Base-by-base conservation (phyloP, 2,329 filamentous ascomycete genomes). In the Alternaria sp. region DNA sequence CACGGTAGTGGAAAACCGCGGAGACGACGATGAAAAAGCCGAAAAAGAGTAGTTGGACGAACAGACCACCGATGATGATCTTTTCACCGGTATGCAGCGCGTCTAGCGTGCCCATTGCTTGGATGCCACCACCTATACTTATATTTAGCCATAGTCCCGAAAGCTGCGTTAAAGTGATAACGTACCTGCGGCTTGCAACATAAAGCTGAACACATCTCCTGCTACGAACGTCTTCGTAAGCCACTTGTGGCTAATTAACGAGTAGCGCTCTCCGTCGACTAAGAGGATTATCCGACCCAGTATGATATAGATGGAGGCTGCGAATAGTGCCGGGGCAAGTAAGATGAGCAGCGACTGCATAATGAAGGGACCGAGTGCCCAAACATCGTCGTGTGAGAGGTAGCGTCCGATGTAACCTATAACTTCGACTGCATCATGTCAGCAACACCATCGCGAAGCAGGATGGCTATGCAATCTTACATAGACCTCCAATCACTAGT, bases 371-470 rank as follows among this genome's bases (percentile, higher is more conserved):
- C 70, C 74, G 5, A 82, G 67, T 1, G 79, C 80, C 68, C 76
- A 83, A 30, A 80, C 58, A 15, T 70, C 60, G 1, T 81, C 77
- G 6, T 74, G 70, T 1, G 80, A 79, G 8, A 77, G 70, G 3
- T 81, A 80, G 52, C 86, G 82, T 2, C 82, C 84, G 11, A 84
- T 69, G 57, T 86, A 87, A 8, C 85, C 86, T 25, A 86, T 71
- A 0, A 77, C 71, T 71, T 87, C 85, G 60, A 86, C 84, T 86
- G 49, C 13, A 59, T 45, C 19, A 10, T 28, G 10, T 21, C 30
- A 30, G 23, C 26, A n/a, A 23, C 1, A 40, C 36, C 12, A 7
- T 23, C 1, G n/a, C 2, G 21, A 19, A 25, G 5, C 10, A 17
- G 13, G 6, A 15, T 17, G 13, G 15, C 10, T 45, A 17, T 26